A percentile compares a stretch with the other conserved stretches of the same genome.
These are phyloP conservation scores for Phytophthora podocarpi DNA, from an alignment of 352 stramenopile species.

Conservation along the genomic window DNA sequence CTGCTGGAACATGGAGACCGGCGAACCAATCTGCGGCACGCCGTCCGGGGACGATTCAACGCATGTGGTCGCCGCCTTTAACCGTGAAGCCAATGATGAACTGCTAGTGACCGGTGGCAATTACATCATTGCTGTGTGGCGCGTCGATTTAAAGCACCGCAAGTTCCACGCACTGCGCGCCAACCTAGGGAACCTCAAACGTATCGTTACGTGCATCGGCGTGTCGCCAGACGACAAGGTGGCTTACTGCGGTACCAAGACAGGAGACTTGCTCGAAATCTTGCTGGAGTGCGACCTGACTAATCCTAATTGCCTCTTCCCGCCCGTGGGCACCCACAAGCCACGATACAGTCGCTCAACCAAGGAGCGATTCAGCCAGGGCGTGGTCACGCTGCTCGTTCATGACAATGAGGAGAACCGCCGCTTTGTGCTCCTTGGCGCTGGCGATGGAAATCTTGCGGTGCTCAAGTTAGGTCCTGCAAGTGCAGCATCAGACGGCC, in stretches of 20 bases:
- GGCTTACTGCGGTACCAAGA: slow-evolving; percentile 95
- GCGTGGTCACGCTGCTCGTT: slow-evolving; percentile 85
- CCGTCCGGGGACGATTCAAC: slow-evolving; percentile 93
- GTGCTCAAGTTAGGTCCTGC: slow-evolving; percentile 34
- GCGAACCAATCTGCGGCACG: slow-evolving; percentile 92
- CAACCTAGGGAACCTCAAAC: slow-evolving; percentile 93
- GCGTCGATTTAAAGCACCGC: slow-evolving; percentile 84
- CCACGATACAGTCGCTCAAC: slow-evolving; percentile 90
- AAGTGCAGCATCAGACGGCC: slow-evolving; percentile 53
- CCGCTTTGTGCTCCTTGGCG: slow-evolving; percentile 89
- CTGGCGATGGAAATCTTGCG: slow-evolving; percentile 92
- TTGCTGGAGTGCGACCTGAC: slow-evolving; percentile 94
- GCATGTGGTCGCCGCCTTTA: slow-evolving; percentile 88
- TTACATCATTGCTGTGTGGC: slow-evolving; percentile 92
- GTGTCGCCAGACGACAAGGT: slow-evolving; percentile 93
- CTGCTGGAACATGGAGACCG: slow-evolving; percentile 93
- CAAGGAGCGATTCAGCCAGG: slow-evolving; percentile 93
- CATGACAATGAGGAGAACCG: slow-evolving; percentile 91
- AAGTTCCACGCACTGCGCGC: slow-evolving; percentile 95
- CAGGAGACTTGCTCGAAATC: slow-evolving; percentile 96
- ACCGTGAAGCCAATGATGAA: slow-evolving; percentile 87
- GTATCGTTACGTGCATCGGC: slow-evolving; percentile 93
- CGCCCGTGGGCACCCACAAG: slow-evolving; percentile 78
- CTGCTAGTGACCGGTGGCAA: slow-evolving; percentile 95
- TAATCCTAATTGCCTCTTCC: slow-evolving; percentile 84